Conservation (phyloP, 164 flowering plant genomes). For the Amborella trichopoda region DNA sequence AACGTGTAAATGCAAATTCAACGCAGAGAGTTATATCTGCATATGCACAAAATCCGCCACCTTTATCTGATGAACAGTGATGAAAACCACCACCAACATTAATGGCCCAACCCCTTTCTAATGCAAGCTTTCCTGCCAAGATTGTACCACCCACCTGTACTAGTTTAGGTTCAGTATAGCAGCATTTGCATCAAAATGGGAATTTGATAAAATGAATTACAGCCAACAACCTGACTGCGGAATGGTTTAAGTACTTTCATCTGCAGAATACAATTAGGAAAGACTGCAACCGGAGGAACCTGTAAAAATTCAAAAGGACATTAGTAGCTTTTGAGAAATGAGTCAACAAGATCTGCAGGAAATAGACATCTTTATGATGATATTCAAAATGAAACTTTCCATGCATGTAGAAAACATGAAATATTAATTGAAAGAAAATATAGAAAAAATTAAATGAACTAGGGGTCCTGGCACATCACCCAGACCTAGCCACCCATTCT, state of each 20-base stretch:
- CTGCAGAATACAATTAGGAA: constrained; percentile 76
- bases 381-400: no score
- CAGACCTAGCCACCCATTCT: no score
- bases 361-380: no score
- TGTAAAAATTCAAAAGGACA: no score
- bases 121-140: constrained; percentile 88
- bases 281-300: constrained; percentile 92
- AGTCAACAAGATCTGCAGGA: no score
- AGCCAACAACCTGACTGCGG: constrained; percentile 63
- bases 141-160: constrained; percentile 90
- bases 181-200: neutral
- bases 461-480: no score
- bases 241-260: constrained; percentile 64
- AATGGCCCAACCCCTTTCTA: constrained; percentile 93
- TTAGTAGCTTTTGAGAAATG: no score
- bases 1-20: constrained; percentile 56
- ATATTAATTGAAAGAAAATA: no score
- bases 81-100: constrained; percentile 98
- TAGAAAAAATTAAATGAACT: no score
- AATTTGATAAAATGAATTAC: constrained; percentile 1
- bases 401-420: no score
- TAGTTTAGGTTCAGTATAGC: neutral
- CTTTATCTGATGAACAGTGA: constrained; percentile 77
- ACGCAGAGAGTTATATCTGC: constrained; percentile 93
- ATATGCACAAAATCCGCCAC: constrained; percentile 95